phyloP scores from a whole-genome alignment of 306 rosid genomes.

The Pyrus pyrifolia region DNA sequence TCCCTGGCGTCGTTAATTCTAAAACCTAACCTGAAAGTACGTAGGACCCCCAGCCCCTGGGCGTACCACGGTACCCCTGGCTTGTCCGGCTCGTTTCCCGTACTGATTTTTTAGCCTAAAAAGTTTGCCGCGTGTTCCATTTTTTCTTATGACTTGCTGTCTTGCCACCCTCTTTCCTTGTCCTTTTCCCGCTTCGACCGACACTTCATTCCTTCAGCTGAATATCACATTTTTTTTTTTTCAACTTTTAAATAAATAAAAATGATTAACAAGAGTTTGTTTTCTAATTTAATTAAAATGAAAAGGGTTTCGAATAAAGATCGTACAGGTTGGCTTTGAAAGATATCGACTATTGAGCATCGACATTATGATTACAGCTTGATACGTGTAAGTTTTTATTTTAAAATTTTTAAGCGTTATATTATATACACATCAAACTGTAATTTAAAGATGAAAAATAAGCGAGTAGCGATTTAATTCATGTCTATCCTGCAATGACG shows the following conservation, averaged over 20 bases:
- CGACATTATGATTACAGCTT: no score
- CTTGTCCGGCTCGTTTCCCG: neutral
- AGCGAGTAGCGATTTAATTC: neutral
- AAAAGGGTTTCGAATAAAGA: neutral
- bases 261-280: no score
- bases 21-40: neutral
- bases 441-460: no score
- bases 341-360: neutral
- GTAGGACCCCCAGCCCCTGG: neutral
- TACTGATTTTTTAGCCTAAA: neutral
- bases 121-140: neutral
- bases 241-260: no score
- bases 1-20: neutral
- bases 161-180: neutral
- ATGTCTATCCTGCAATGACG: neutral
- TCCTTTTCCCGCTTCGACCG: constrained; percentile 11
- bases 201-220: neutral
- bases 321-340: constrained; percentile 11
- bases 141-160: neutral
- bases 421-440: no score
- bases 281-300: neutral
- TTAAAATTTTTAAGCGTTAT: no score
- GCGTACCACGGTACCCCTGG: neutral
- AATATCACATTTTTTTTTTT: neutral
- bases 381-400: no score